Evolutionary conservation across 148 eudicot genomes (phyloP).

Genomic region (Amaranthus hypochondriacus): DNA sequence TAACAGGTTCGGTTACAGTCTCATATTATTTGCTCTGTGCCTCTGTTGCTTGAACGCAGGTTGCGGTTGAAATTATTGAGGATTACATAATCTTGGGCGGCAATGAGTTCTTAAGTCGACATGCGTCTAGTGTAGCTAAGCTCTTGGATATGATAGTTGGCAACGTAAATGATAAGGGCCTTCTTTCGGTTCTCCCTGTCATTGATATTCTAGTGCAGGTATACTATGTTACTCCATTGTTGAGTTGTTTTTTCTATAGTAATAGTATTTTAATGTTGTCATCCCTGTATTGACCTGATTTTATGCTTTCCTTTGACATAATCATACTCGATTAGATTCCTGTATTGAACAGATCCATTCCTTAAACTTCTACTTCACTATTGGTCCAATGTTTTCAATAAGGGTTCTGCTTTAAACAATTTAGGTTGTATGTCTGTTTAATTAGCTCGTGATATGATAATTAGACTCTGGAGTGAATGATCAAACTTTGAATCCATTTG

Average conservation of each 20-base stretch:
- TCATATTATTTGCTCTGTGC: background rate
- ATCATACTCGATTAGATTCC: background rate
- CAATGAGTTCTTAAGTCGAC: conserved; percentile 68
- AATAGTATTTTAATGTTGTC: background rate
- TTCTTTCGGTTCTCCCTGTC: conserved; percentile 80
- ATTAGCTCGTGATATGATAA: background rate
- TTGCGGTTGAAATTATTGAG: conserved; percentile 84
- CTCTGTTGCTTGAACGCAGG: conserved; percentile 40
- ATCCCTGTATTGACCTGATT: background rate
- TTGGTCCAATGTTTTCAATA: background rate
- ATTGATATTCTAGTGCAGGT: conserved; percentile 90
- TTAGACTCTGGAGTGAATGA: background rate
- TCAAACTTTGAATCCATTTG: too few relatives aligned
- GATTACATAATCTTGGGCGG: conserved; percentile 84
- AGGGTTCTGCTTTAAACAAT: background rate
- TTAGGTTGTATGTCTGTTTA: background rate
- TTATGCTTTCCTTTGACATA: background rate
- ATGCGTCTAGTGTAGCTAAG: conserved; percentile 70
- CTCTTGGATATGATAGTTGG: conserved; percentile 84
- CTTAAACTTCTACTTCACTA: background rate
- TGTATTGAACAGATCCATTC: background rate
- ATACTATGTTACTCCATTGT: conserved; percentile 9
- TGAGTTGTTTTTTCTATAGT: background rate
- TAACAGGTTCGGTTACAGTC: background rate
- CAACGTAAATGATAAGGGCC: conserved; percentile 80